Base-by-base conservation (phyloP, 768 basidiomycete genomes). In the Podaxis mareebaensis region DNA sequence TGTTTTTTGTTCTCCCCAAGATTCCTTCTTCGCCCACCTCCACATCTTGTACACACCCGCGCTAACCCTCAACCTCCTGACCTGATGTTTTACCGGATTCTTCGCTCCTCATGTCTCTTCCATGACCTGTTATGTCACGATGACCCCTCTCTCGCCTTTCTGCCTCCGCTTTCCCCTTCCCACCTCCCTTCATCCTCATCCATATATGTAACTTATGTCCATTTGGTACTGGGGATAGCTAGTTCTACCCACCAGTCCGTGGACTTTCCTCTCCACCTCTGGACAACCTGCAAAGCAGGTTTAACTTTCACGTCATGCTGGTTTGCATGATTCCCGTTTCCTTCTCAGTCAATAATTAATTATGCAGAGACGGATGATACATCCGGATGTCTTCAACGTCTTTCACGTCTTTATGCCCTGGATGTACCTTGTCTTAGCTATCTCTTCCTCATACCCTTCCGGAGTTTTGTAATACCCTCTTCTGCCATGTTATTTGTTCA, bases 141-240 rank as follows among this genome's bases (percentile, higher is more conserved):
- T 58, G 56, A 46, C 39, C 42, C 28, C 20, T n/a, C 13, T 28
- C 28, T 22, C n/a, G 52, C 6, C 53, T 39, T 3, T 57, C 64
- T 33, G 33, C 33, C 20, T 46, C n/a, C 44, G 20, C n/a, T 46
- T n/a, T 15, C 20, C 44, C 44, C 8, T 20, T 15, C 20, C 40
- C 40, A 42, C 17, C 64, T 63, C 52, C 39, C 46, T 33, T 42
- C 53, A 36, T 57, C 30, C 39, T 54, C 49, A 66, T 58, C 53
- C 52, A 60, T 46, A 58, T 40, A 51, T 62, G 15, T 30, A 55
- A 33, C n/a, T 54, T 30, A 39, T 40, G 36, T 46, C 46, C 38
- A 4, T 58, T 36, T 64, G 33, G 20, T 33, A 33, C 15, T 39
- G 62, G 40, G 13, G 39, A 26, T n/a, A 46, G 42, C 56, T 44